Evolutionary conservation across 352 stramenopile species (phyloP), one percentile per base, ranked within the genome.

Genomic region (Phytophthora aleatoria): DNA sequence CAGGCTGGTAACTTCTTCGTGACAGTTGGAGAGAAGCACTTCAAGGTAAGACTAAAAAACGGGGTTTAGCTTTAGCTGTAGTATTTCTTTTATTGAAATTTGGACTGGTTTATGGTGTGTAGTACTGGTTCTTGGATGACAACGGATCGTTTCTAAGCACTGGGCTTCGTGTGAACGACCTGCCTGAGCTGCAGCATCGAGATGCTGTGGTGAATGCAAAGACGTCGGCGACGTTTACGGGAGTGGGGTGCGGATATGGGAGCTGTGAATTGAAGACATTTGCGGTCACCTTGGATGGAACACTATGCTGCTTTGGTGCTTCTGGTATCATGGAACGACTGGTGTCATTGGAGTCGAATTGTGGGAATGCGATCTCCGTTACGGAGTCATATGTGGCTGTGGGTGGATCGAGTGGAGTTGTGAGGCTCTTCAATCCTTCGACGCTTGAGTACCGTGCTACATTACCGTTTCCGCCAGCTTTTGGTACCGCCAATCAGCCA

Each of bases 61-160:
- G 8, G 26, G n/a, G 20, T 30, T 30, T 30, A 4, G 31, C 15
- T 53, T 20, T 20, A 20, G 20, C 20, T 20, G 20, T 20, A 20
- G 20, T 20, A 20, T 20, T 20, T 20, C 20, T 20, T 20, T 20
- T 20, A 20, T 20, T 20, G 20, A 20, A 20, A 20, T 20, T 20
- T 20, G 20, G 20, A 20, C 20, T 20, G 20, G 20, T 10, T 50
- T 30, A 1, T 58, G 15, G 31, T 1, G 15, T 47, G 36, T 30
- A 94, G 84, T 95, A 91, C 65, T 95, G 86, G 86, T 81, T 83
- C 39, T 56, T 93, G 1, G 83, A 87, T 57, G 70, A 75, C 1
- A 70, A 73, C 28, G 77, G 76, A 45, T 55, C 57, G 2, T 89
- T 93, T 53, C 33, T 84, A 28, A 59, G 70, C 10, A 92, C 84